These are phyloP conservation scores for Venturia effusa DNA, from an alignment of 2,329 filamentous ascomycete genomes.

Conservation along the genomic window DNA sequence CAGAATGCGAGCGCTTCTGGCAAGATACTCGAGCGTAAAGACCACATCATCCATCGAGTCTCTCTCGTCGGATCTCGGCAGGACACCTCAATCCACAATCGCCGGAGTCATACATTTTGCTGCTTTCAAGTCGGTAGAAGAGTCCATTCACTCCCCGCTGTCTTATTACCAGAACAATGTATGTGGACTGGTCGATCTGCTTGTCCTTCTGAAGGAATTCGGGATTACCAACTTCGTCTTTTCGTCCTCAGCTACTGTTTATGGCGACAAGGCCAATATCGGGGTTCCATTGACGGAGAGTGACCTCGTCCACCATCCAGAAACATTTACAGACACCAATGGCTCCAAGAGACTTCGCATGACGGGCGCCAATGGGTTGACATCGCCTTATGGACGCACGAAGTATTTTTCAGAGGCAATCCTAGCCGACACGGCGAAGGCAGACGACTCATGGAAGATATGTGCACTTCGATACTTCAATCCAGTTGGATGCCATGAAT, in stretches of 20 bases:
- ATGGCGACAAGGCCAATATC: constrained; percentile 36
- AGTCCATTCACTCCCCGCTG: constrained; percentile 50
- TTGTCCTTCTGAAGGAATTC: constrained; percentile 45
- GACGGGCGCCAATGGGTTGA: constrained; percentile 45
- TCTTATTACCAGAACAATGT: constrained; percentile 61
- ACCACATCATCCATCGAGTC: constrained; percentile 6
- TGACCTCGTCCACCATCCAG: constrained; percentile 40
- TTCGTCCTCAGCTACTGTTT: constrained; percentile 57
- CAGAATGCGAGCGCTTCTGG: constrained; percentile 31
- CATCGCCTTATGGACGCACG: constrained; percentile 54
- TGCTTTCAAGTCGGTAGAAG: constrained; percentile 54
- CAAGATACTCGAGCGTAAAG: constrained; percentile 24
- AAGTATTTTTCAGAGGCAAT: constrained; percentile 61
- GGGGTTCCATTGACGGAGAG: constrained; percentile 45
- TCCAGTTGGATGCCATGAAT: constrained; percentile 54
- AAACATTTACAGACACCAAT: constrained; percentile 34
- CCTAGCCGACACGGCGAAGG: constrained; percentile 47
- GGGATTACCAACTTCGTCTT: constrained; percentile 57
- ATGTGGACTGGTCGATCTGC: constrained; percentile 49
- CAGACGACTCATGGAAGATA: constrained; percentile 52
- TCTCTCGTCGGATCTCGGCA: constrained; percentile 7
- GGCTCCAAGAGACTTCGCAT: constrained; percentile 32
- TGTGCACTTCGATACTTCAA: constrained; percentile 58
- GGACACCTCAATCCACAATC: constrained; percentile 38
- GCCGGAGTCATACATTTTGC: constrained; percentile 59